Conservation (phyloP, 139 green algal genomes). For the Diplosphaera chodatii region DNA sequence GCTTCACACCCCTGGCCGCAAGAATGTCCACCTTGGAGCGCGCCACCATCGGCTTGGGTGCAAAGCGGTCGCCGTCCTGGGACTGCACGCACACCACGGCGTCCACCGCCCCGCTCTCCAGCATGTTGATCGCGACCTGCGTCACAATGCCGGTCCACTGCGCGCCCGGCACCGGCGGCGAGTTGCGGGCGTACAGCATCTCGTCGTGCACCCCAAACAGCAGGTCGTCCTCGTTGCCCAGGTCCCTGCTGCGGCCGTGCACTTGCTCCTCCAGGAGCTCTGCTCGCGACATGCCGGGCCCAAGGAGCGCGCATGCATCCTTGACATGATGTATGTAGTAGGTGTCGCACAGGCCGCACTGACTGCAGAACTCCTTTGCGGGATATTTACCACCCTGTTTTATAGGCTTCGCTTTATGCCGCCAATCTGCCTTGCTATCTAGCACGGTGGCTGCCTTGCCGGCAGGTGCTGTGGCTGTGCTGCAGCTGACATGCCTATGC, state of each 20-base stretch:
- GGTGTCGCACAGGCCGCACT: constrained; percentile 88
- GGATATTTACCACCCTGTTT: constrained; percentile 69
- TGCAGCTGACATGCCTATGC: too few relatives aligned
- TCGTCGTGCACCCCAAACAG: constrained; percentile 73
- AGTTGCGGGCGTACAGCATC: constrained; percentile 71
- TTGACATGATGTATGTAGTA: constrained; percentile 96
- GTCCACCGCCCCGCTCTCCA: constrained; percentile 79
- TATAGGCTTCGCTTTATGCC: constrained; percentile 56
- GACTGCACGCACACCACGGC: constrained; percentile 92
- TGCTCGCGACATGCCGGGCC: constrained; percentile 67
- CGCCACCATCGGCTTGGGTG: constrained; percentile 73
- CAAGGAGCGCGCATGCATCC: constrained; percentile 93
- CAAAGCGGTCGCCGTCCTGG: constrained; percentile 76
- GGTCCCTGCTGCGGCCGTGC: constrained; percentile 51
- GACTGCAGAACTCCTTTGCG: constrained; percentile 80
- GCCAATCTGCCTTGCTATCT: constrained; percentile 43
- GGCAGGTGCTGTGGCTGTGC: too few relatives aligned
- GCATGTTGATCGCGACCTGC: constrained; percentile 70
- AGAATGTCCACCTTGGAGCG: constrained; percentile 81
- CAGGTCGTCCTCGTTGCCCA: constrained; percentile 65
- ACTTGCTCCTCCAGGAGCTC: constrained; percentile 63
- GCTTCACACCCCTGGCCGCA: constrained; percentile 86
- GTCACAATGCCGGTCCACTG: constrained; percentile 97
- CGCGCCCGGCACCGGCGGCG: constrained; percentile 60
- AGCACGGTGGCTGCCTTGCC: too few relatives aligned